Evolutionary conservation across 176 grass and related monocot genomes (phyloP), one percentile per base, ranked within the genome.

Genomic region (Eleusine coracana): DNA sequence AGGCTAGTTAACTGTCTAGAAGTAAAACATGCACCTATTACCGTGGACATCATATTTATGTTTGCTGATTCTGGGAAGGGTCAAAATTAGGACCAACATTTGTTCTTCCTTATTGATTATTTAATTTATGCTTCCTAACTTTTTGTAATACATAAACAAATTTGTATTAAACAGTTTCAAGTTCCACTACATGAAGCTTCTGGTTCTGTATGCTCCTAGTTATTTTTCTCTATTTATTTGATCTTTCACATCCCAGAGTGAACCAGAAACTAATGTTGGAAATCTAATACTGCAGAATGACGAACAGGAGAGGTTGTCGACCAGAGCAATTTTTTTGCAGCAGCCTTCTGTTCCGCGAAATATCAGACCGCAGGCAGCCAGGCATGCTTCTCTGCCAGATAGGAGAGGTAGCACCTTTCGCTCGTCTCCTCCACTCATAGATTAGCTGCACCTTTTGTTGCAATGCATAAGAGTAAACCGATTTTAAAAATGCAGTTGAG

Each of bases 321-420:
- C 58, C 39, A 90, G 78, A 82, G 78, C 58, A 82, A 67, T 73
- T 68, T 82, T 82, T 48, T 42, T 78, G 50, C 86, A 86, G 48
- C 68, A 60, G 68, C 60, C 62, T 82, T 50, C 83, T 49, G 78
- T 83, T 31, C 73, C 66, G 5, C 73, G 73, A 38, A 81, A 86
- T 58, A 60, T 82, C 73, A 86, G 79, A 51, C 29, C 65, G 37
- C 87, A 90, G 40, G 77, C 78, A 28, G 66, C 83, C 78, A 78
- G 78, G 39, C 71, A 81, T 12, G 64, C 82, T 81, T 84, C 82
- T 64, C 55, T 81, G 42, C 65, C 58, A 46, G 12, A 51, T 15
- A 55, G 18, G 17, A 21, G 52, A 55, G 55, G 20, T 59, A 23
- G 1, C 55, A 6, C 52, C 6, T 55, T 59, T 59, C 23, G 5